Base-by-base conservation (phyloP, 75 land plant genomes). In the Adiantum capillusveneris region DNA sequence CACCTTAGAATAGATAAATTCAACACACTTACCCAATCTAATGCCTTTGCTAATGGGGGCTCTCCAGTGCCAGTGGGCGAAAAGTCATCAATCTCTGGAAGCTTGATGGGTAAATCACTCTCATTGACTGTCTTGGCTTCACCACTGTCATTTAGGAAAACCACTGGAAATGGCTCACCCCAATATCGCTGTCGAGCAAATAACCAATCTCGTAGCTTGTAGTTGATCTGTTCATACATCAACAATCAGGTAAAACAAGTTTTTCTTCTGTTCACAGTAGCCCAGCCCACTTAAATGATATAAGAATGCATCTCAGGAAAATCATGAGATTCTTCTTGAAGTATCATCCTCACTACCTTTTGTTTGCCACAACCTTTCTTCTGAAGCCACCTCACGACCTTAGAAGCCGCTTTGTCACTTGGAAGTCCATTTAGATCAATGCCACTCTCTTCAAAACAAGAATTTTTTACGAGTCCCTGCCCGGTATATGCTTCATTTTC, bases 151-250 rank as follows among this genome's bases (percentile, higher is more conserved):
- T 84, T 84, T 31, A 84, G 50, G 52, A 79, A 84, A 42, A 87
- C 54, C 6, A 91, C 79, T 0, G 97, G 97, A 29, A 91, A 87
- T 68, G 97, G 97, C 31, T 91, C 97, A 29, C 97, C 97, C 97
- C 97, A 91, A 42, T 91, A 91, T 30, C 97, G 76, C 80, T 91
- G 97, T 39, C 97, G 65, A 31, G 97, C 97, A 84, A 91, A 91
- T 28, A 91, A 79, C 97, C 97, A 91, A 61, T 91, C 97, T 51
- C 97, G 71, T 43, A 91, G 60, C 71, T 87, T 91, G 66, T 79
- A 91, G 59, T 91, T 91, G 18, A 91, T 84, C 97, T 91, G 75
- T n/a, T 18, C n/a, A 5, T 9, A 56, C 25, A n/a, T n/a, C n/a
- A n/a, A n/a, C n/a, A n/a, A n/a, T n/a, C n/a, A n/a, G n/a, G n/a